Evolutionary conservation across 176 grass and related monocot species (phyloP).

Genomic region (Chrysopogon serrulatus): DNA sequence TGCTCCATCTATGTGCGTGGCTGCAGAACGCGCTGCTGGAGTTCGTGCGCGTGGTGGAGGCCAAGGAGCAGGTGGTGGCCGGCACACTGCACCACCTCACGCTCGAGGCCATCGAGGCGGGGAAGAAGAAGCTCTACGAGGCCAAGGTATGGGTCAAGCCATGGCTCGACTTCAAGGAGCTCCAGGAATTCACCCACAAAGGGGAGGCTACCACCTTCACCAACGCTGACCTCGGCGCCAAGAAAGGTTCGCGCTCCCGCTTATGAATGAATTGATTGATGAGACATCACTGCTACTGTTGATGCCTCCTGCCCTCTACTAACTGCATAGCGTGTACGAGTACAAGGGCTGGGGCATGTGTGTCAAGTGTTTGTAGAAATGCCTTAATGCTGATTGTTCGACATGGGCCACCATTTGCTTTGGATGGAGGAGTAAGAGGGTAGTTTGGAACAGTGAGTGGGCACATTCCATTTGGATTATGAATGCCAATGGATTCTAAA

Average conservation of each 20-base stretch:
- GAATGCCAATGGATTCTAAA: background rate
- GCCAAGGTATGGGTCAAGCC: conserved; percentile 98
- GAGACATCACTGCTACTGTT: background rate
- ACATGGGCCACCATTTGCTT: background rate
- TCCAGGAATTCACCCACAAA: conserved; percentile 64
- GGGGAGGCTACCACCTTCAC: conserved; percentile 44
- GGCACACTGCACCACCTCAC: conserved; percentile 86
- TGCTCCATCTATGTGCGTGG: background rate
- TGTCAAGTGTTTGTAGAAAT: background rate
- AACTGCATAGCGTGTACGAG: background rate
- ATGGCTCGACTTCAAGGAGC: conserved; percentile 88
- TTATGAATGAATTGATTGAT: background rate
- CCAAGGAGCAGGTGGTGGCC: conserved; percentile 87
- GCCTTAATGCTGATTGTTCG: background rate
- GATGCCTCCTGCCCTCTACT: background rate
- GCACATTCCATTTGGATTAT: background rate
- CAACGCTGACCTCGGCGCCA: conserved; percentile 53
- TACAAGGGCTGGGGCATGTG: background rate
- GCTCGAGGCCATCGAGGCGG: conserved; percentile 70
- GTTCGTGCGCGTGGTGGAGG: conserved; percentile 80
- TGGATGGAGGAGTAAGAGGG: background rate
- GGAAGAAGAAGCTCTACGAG: conserved; percentile 83
- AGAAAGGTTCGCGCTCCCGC: conserved; percentile 32
- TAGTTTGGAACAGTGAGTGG: background rate
- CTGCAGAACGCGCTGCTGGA: conserved; percentile 76